A percentile compares a stretch with the other conserved stretches of the same genome.
These are phyloP conservation scores for Funneliformis geosporum DNA, from an alignment of 192 early-diverging fungal genomes.

Conservation along the genomic window DNA sequence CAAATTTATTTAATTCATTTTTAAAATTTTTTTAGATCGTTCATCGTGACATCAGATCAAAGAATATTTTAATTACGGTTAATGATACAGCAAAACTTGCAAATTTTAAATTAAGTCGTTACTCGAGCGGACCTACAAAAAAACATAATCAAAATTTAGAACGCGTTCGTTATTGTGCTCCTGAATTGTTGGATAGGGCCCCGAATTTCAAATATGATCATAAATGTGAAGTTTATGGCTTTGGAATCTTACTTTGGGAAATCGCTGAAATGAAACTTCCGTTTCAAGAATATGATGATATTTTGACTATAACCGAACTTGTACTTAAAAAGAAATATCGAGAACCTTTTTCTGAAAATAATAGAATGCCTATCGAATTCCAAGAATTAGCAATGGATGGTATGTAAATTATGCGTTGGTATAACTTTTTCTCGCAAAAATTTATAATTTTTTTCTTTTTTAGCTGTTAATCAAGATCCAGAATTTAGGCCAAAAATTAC, in stretches of 20 bases:
- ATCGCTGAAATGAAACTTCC: neutral
- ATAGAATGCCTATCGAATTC: neutral
- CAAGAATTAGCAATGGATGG: neutral
- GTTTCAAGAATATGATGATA: neutral
- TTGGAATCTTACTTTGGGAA: neutral
- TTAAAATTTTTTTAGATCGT: neutral
- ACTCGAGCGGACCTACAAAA: neutral
- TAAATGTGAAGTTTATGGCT: neutral
- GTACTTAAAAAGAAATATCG: neutral
- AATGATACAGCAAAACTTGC: slow-evolving; percentile 5
- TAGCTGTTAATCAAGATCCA: neutral
- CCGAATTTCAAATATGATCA: neutral
- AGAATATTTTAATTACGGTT: slow-evolving; percentile 21
- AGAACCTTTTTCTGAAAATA: neutral
- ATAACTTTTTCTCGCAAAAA: too few relatives aligned
- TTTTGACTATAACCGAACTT: neutral
- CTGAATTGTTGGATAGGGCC: neutral
- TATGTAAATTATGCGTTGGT: neutral
- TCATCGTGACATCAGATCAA: slow-evolving; percentile 20
- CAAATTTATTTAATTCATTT: neutral
- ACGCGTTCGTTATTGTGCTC: neutral
- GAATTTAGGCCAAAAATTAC: slow-evolving; percentile 1
- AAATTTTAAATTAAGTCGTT: slow-evolving; percentile 23
- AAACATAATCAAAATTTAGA: neutral
- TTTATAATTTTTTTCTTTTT: neutral